Base-by-base conservation (phyloP, 345 rosid species). In the Arabis alpina region DNA sequence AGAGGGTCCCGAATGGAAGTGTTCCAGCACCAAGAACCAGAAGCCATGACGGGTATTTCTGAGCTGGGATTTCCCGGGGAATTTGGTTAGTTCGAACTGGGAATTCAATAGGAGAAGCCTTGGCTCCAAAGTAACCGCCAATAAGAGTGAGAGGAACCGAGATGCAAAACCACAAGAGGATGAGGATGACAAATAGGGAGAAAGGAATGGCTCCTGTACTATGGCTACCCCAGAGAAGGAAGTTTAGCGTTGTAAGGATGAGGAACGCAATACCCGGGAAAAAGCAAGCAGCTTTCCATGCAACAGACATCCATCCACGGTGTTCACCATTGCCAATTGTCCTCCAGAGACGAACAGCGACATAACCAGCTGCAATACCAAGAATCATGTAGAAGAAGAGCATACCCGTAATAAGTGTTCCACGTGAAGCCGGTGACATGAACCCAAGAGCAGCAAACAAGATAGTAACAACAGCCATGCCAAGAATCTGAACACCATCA, bases 361-460 rank as follows among this genome's bases (percentile, higher is more conserved):
- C 90, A 74, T 85, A 87, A 13, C 93, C 93, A 64, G 88, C 88
- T 39, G 87, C 87, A 64, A 85, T 76, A 28, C 93, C 93, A 12
- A 87, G 88, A 32, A 87, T 71, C 88, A 87, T 72, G 85, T 82
- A 87, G 83, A 87, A 82, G 73, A 87, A 63, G 34, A 87, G 84
- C 93, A 87, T 87, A 54, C 93, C 93, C 52, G 87, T 85, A 11
- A 87, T 61, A 51, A 87, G 90, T 8, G 86, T 78, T 56, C 93
- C 93, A 36, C 93, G 90, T 19, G 90, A 87, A 61, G 93, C 93
- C 0, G 93, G 93, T 4, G 93, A 87, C 93, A 87, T 87, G 63
- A 87, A 87, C 62, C 93, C 93, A 60, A 87, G 90, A 47, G 93
- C 87, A 74, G 93, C 87, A 65, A 87, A 87, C 65, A 87, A 39